phyloP scores from a whole-genome alignment of 2,329 filamentous ascomycete genomes.

The Peltaster fructicola region DNA sequence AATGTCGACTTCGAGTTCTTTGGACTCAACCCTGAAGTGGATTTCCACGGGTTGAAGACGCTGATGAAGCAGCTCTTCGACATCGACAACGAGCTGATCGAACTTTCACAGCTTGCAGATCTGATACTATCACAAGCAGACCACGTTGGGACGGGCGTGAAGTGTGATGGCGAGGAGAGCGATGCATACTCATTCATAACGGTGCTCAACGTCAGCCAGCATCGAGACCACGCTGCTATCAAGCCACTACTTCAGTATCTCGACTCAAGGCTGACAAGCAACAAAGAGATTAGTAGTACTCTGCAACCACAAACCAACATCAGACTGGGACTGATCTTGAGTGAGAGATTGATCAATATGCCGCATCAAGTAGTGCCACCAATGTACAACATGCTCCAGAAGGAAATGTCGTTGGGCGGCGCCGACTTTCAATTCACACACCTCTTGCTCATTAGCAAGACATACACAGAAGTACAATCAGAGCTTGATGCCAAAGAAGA shows the following conservation, averaged over 20 bases:
- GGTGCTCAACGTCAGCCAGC: slow-evolving; percentile 64
- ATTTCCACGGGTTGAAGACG: slow-evolving; percentile 88
- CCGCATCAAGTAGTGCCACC: slow-evolving; percentile 84
- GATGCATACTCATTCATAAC: slow-evolving; percentile 90
- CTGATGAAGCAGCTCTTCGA: slow-evolving; percentile 86
- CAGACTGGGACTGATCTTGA: slow-evolving; percentile 71
- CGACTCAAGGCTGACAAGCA: slow-evolving; percentile 33
- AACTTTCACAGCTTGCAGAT: slow-evolving; percentile 73
- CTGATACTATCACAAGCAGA: slow-evolving; percentile 65
- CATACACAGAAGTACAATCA: slow-evolving; percentile 77
- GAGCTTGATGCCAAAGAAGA: slow-evolving; percentile 51
- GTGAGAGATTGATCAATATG: slow-evolving; percentile 90
- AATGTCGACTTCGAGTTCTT: slow-evolving; percentile 99
- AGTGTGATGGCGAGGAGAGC: slow-evolving; percentile 84
- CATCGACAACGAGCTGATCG: slow-evolving; percentile 66
- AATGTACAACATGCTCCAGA: slow-evolving; percentile 83
- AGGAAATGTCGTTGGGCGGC: too few species aligned
- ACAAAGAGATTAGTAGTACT: slow-evolving; percentile 23
- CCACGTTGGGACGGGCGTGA: slow-evolving; percentile 81
- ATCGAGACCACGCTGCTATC: slow-evolving; percentile 55
- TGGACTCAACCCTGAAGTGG: slow-evolving; percentile 73
- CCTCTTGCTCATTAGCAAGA: slow-evolving; percentile 81
- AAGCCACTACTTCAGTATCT: slow-evolving; percentile 58
- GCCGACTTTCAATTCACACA: slow-evolving; percentile 80
- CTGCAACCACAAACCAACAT: slow-evolving; percentile 19